Percentiles rank a stretch among this genome's conserved stretches.
These are phyloP conservation scores for Ambrosia trifida DNA, from an alignment of 129 eudicot genomes.

Conservation along the genomic window DNA sequence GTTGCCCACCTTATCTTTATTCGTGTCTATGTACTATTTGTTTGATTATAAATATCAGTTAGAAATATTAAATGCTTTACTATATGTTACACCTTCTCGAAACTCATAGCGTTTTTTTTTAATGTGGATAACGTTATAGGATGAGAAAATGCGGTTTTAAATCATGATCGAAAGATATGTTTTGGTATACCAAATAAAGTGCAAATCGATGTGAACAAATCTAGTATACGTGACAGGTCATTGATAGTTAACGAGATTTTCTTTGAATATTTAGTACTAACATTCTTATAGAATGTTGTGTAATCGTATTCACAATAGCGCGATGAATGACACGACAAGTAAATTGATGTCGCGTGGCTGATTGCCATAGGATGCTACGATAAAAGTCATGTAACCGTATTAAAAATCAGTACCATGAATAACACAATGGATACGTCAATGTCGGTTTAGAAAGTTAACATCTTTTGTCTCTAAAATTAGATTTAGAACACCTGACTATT, in stretches of 20 bases:
- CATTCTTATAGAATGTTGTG: too few relatives aligned
- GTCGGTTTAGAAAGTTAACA: not conserved
- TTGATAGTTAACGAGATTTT: not conserved
- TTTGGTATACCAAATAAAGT: constrained; percentile 1
- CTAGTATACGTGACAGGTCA: not conserved
- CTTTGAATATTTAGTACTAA: not conserved
- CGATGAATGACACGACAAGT: not conserved
- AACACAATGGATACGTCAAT: not conserved
- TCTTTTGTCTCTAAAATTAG: not conserved
- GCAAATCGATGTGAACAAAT: not conserved
- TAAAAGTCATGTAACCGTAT: not conserved
- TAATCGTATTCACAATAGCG: too few relatives aligned
- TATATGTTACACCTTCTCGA: not conserved
- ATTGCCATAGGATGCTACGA: not conserved
- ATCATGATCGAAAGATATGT: not conserved
- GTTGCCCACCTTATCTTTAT: constrained; percentile 34
- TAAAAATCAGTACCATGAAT: not conserved
- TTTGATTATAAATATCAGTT: not conserved
- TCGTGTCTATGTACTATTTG: not conserved
- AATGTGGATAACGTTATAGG: too few relatives aligned
- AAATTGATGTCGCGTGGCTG: not conserved
- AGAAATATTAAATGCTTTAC: not conserved
- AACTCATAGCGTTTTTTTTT: not conserved
- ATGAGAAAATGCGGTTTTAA: too few relatives aligned
- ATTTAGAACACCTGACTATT: not conserved